Evolutionary conservation across 2,329 filamentous ascomycete species (phyloP).

Genomic region (Apiospora malaysiana): DNA sequence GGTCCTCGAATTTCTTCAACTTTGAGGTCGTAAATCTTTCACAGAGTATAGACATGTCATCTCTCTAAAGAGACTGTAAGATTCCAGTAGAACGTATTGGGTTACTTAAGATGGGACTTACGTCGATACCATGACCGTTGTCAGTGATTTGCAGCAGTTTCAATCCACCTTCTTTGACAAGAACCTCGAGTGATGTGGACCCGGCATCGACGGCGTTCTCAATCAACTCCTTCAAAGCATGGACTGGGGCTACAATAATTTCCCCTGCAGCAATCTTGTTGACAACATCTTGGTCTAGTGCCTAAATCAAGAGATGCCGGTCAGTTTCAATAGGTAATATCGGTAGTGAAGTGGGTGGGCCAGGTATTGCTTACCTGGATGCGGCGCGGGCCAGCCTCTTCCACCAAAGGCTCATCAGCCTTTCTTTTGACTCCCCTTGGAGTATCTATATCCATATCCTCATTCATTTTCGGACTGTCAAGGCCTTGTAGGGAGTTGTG

Average conservation of each 20-base stretch:
- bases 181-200: conserved; percentile 85
- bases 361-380: conserved; percentile 52
- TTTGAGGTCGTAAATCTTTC: conserved; percentile 98
- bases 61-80: conserved; percentile 64
- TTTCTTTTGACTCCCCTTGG: conserved; percentile 57
- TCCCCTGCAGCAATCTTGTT: conserved; percentile 99
- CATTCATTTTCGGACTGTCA: conserved; percentile 33
- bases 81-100: background rate
- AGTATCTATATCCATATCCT: conserved; percentile 52
- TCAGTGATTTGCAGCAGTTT: conserved; percentile 97
- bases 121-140: conserved; percentile 94
- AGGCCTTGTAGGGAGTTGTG: background rate
- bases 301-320: conserved; percentile 52
- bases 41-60: conserved; percentile 89
- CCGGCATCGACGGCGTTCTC: conserved; percentile 99
- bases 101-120: conserved; percentile 49
- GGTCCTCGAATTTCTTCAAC: conserved; percentile 89
- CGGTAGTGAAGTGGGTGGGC: background rate
- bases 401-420: conserved; percentile 44
- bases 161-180: conserved; percentile 93
- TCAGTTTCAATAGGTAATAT: background rate
- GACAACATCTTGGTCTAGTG: conserved; percentile 88
- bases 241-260: conserved; percentile 96
- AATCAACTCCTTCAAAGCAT: conserved; percentile 94
- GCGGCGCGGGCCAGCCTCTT: conserved; percentile 44